phyloP scores from a whole-genome alignment of 352 stramenopile species.

The Elongisporangium prolatum region DNA sequence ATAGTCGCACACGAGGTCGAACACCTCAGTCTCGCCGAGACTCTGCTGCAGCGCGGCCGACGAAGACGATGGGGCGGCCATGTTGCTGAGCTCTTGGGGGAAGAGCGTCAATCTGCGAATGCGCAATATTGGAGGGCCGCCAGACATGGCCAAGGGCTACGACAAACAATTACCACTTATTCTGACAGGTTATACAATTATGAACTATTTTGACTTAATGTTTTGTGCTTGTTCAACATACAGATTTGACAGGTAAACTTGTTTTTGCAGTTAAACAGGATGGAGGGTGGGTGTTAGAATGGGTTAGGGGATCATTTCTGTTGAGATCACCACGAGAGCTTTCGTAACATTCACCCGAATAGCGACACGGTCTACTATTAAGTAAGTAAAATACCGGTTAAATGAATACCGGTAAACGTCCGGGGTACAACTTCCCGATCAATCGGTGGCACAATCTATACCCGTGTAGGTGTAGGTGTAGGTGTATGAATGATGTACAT shows the following conservation, averaged over 20 bases:
- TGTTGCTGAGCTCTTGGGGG: slow-evolving; percentile 15
- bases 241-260: not conserved
- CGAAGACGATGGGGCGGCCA: slow-evolving; percentile 39
- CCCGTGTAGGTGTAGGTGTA: not conserved
- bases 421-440: too few species aligned
- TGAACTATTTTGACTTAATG: not conserved
- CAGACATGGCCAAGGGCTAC: not conserved
- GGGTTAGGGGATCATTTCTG: not conserved
- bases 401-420: not conserved
- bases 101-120: slow-evolving; percentile 24
- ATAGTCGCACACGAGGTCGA: slow-evolving; percentile 87
- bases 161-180: not conserved
- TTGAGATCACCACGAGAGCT: not conserved
- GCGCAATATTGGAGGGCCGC: not conserved
- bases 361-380: not conserved
- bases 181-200: not conserved
- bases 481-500: not conserved
- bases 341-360: not conserved
- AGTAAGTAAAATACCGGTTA: not conserved
- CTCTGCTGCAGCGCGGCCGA: slow-evolving; percentile 67
- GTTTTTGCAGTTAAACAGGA: not conserved
- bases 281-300: not conserved
- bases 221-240: not conserved
- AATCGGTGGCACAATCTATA: not conserved
- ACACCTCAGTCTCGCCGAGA: slow-evolving; percentile 79